Evolutionary conservation across 176 grass and related monocot genomes (phyloP).

Genomic region (Miscanthus lutarioriparius): DNA sequence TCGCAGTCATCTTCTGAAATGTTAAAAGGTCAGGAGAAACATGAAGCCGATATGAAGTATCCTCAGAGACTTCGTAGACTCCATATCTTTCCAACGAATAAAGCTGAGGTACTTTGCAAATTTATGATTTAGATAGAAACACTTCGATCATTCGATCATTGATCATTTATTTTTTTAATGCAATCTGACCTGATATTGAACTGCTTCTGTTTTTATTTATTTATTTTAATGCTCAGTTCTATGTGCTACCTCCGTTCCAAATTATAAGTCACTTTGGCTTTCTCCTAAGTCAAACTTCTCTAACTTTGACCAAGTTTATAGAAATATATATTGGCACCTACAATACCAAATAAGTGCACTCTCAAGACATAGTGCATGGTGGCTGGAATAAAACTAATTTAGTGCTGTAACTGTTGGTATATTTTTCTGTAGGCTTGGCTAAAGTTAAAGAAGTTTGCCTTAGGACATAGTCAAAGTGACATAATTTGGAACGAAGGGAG

Average conservation of each 20-base stretch:
- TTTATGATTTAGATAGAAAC: slow-evolving; percentile 16
- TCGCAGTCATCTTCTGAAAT: slow-evolving; percentile 58
- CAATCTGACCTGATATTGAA: slow-evolving; percentile 16
- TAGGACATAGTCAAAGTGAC: neutral
- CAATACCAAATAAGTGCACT: neutral
- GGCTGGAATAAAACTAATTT: neutral
- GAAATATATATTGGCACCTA: neutral
- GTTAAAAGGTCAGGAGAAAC: slow-evolving; percentile 74
- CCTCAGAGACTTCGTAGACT: slow-evolving; percentile 86
- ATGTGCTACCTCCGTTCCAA: neutral
- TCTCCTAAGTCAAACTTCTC: neutral
- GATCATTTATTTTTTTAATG: neutral
- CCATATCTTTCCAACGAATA: slow-evolving; percentile 84
- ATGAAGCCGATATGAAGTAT: slow-evolving; percentile 81
- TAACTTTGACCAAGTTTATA: neutral
- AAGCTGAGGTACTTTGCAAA: slow-evolving; percentile 72
- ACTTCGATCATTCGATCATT: neutral
- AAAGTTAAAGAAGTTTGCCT: neutral
- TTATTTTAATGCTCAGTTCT: slow-evolving; percentile 6
- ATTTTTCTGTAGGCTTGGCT: neutral
- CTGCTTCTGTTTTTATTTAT: neutral
- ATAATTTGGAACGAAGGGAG: neutral
- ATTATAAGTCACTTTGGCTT: neutral
- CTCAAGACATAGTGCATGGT: neutral
- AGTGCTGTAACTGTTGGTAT: neutral